Percentiles rank a stretch among this genome's conserved stretches.
phyloP scores from a whole-genome alignment of 2,329 filamentous ascomycete species.

The Thelonectria rubi region DNA sequence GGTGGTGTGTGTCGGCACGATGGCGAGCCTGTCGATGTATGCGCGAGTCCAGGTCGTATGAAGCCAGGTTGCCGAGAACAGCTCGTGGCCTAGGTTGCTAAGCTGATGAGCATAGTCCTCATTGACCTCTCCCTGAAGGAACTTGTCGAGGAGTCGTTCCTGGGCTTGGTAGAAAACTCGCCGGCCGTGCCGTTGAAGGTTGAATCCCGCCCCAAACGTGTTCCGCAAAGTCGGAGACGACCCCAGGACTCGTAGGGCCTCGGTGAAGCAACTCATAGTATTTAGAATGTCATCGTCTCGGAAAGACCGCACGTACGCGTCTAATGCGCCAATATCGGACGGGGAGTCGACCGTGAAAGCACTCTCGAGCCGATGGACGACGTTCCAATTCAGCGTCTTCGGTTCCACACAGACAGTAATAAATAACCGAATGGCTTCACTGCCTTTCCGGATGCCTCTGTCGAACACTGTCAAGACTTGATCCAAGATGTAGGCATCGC shows the following conservation, averaged over 20 bases:
- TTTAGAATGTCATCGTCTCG: background rate
- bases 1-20: background rate
- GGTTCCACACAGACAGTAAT: background rate
- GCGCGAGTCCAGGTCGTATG: background rate
- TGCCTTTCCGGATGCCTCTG: background rate
- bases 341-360: background rate
- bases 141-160: background rate
- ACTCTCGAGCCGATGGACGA: background rate
- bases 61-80: background rate
- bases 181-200: background rate
- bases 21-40: background rate
- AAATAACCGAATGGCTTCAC: background rate
- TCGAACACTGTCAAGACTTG: background rate
- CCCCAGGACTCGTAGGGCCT: background rate
- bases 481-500: background rate
- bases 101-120: background rate
- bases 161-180: background rate
- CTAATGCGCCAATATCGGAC: background rate
- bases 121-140: background rate
- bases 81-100: background rate
- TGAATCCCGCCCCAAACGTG: background rate
- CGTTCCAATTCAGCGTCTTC: background rate
- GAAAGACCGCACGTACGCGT: background rate
- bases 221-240: background rate
- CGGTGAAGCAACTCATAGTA: background rate